These are phyloP conservation scores for Solanum pinnatisectum DNA, from an alignment of 257 asterid species.

Conservation along the genomic window DNA sequence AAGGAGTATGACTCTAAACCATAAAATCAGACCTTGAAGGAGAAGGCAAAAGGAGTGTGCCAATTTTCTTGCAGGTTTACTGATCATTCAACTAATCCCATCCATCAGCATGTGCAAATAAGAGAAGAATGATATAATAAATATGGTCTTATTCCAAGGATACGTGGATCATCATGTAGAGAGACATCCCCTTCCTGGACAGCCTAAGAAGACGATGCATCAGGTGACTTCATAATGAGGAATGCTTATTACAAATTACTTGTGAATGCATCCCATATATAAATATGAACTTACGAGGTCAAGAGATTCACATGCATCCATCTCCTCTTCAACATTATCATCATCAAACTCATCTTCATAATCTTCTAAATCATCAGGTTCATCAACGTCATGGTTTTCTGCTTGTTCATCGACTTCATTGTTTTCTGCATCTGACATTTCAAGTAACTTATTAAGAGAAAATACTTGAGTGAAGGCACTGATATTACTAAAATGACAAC, in stretches of 20 bases:
- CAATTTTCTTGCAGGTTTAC: background rate
- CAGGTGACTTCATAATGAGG: background rate
- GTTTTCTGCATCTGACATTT: background rate
- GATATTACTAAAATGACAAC: background rate
- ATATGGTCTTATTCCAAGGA: constrained; percentile 31
- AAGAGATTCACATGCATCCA: constrained; percentile 43
- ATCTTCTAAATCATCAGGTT: constrained; percentile 2
- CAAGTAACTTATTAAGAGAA: background rate
- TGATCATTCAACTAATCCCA: background rate
- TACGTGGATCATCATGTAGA: constrained; percentile 42
- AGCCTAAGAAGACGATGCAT: constrained; percentile 23
- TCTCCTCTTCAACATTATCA: constrained; percentile 51
- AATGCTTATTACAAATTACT: background rate
- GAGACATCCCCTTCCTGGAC: constrained; percentile 35
- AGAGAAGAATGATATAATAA: background rate
- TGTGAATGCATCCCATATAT: background rate
- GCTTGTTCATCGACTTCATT: background rate
- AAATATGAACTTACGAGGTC: constrained; percentile 31
- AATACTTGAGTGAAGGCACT: background rate
- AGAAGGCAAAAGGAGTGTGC: background rate
- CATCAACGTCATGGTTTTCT: background rate
- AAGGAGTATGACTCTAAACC: background rate
- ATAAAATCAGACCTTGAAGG: background rate
- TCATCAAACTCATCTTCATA: constrained; percentile 28
- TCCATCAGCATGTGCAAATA: background rate